Percentiles rank a stretch among this genome's conserved stretches.
Evolutionary conservation across 1,284 basidiomycete species (phyloP).

Genomic region (Apiotrichum sp.): DNA sequence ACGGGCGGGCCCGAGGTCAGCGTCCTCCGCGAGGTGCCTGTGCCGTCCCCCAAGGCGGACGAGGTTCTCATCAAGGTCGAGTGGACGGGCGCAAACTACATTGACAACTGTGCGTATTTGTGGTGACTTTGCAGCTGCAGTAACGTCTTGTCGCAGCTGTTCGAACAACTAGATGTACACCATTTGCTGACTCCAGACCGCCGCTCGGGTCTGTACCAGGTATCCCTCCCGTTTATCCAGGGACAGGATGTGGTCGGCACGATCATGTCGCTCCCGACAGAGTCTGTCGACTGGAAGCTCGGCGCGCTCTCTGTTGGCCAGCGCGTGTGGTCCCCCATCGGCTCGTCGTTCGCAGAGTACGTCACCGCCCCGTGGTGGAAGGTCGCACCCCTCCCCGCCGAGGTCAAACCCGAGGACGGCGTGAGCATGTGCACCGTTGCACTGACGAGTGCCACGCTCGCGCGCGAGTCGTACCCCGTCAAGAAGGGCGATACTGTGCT

Average conservation of each 20-base stretch:
- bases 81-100: conserved; percentile 71
- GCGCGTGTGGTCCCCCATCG: conserved; percentile 51
- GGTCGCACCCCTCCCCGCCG: conserved; percentile 52
- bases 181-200: conserved; percentile 24
- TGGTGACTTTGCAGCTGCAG: too few relatives aligned
- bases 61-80: conserved; percentile 75
- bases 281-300: conserved; percentile 46
- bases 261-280: conserved; percentile 61
- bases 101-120: conserved; percentile 43
- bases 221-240: conserved; percentile 62
- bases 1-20: conserved; percentile 68
- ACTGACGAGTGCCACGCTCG: conserved; percentile 70
- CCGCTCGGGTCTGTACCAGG: conserved; percentile 50
- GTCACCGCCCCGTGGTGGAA: conserved; percentile 60
- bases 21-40: conserved; percentile 54
- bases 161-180: not conserved
- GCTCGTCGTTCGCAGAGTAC: conserved; percentile 69
- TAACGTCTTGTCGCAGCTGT: too few relatives aligned
- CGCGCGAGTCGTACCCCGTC: conserved; percentile 76
- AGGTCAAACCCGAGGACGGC: conserved; percentile 59
- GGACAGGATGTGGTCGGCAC: conserved; percentile 76
- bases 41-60: conserved; percentile 58
- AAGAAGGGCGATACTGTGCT: conserved; percentile 54
- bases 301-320: conserved; percentile 51
- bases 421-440: conserved; percentile 69